These are phyloP conservation scores for Ampelocalamus luodianensis DNA, from an alignment of 176 grass and related monocot species.

Conservation along the genomic window DNA sequence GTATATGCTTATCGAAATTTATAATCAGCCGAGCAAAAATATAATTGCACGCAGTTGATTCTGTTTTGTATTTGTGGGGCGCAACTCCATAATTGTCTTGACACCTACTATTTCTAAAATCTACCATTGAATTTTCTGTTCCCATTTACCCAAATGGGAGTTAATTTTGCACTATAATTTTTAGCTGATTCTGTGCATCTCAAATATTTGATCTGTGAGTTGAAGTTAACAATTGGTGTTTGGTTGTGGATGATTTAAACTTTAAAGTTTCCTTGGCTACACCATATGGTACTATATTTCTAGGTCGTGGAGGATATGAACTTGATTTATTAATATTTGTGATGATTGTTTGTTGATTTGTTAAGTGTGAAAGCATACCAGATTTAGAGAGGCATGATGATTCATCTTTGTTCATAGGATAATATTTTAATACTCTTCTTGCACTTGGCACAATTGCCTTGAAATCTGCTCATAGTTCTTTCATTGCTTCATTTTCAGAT, in stretches of 20 bases:
- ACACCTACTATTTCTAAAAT: not conserved
- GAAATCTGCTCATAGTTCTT: constrained; percentile 34
- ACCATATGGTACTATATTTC: not conserved
- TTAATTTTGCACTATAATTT: not conserved
- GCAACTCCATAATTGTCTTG: not conserved
- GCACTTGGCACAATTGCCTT: not conserved
- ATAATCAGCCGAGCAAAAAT: not conserved
- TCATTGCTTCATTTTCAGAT: constrained; percentile 61
- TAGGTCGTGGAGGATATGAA: not conserved
- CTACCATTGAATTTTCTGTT: too few relatives aligned
- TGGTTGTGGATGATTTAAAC: not conserved
- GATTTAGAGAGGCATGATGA: not conserved
- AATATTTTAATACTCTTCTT: not conserved
- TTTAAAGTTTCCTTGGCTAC: not conserved
- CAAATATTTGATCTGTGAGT: not conserved
- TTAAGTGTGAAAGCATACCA: not conserved
- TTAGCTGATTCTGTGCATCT: not conserved
- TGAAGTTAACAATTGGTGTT: constrained; percentile 1
- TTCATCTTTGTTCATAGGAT: constrained; percentile 22
- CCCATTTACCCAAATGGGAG: not conserved
- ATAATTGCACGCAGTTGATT: constrained; percentile 19
- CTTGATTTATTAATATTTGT: constrained; percentile 35
- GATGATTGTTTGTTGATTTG: constrained; percentile 34
- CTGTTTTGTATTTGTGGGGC: constrained; percentile 30
- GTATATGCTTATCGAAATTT: constrained; percentile 33